Base-by-base conservation (phyloP, 495 filamentous ascomycete genomes). In the Penicillium egyptiacum region DNA sequence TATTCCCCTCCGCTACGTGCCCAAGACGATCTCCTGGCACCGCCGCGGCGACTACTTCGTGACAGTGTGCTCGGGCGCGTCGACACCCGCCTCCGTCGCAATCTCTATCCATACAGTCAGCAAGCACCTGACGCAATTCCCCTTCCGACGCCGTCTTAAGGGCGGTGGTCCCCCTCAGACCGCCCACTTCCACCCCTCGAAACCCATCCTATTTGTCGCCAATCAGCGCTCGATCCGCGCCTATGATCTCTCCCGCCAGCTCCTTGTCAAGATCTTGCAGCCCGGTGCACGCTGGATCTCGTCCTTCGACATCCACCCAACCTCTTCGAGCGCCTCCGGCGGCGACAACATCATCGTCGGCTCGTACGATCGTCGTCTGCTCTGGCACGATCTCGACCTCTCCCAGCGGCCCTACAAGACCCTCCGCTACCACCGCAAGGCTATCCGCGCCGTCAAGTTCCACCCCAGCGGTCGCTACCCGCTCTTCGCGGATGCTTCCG, bases 311-410 rank as follows among this genome's bases (percentile, higher is more conserved):
- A 85, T 98, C 48, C 94, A 98, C 74, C 90, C 93, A 3, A 75
- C 71, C n/a, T 77, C 75, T 22, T 76, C 77, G 17, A 71, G 69
- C 40, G 72, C 72, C 17, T 71, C 77, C 14, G 86, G 86, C 10
- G 93, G 94, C 41, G 91, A 96, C 72, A 96, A 98, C 72, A 70
- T 98, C 58, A 89, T 98, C 56, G 88, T 96, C 23, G 91, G 91
- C 26, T 90, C 90, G 22, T 98, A 98, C 74, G 94, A 98, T 71
- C 88, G 90, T 56, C 87, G 92, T 47, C 81, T 98, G 4, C 80
- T 98, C 50, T 98, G 95, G 95, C 94, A 98, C 68, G 94, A 98
- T 74, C 82, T 98, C 25, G 95, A 98, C 56, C 85, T 98, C 23
- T 94, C 90, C 1, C 83, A 82, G 50, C 83, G 87, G 50, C 94